Evolutionary conservation across 164 flowering plant species (phyloP).

Genomic region (Sedum album): DNA sequence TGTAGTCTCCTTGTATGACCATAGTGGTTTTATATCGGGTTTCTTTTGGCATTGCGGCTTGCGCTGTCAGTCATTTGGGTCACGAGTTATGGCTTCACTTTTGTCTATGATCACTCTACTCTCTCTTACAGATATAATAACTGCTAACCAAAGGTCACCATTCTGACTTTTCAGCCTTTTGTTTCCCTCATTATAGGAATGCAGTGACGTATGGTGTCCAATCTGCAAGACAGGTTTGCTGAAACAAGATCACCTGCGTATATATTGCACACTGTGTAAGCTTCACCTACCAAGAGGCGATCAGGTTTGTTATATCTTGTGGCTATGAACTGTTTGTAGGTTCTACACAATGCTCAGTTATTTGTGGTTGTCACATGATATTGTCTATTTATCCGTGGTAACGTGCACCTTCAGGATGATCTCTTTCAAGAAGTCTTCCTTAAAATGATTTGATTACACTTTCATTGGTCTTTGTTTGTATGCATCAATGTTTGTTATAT

Average conservation of each 20-base stretch:
- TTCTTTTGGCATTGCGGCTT: too few relatives aligned
- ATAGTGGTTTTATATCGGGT: too few relatives aligned
- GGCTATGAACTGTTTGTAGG: background rate
- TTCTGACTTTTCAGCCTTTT: background rate
- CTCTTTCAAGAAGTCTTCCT: too few relatives aligned
- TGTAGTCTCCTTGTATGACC: background rate
- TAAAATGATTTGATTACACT: too few relatives aligned
- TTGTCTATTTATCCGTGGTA: too few relatives aligned
- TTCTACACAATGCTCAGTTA: background rate
- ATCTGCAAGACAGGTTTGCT: slow-evolving; percentile 72
- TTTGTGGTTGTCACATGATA: background rate
- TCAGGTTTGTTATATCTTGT: slow-evolving; percentile 36
- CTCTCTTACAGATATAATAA: background rate
- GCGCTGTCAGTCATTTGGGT: background rate
- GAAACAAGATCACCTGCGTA: slow-evolving; percentile 36
- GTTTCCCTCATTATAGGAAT: slow-evolving; percentile 15
- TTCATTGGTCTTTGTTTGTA: too few relatives aligned
- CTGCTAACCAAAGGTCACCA: background rate
- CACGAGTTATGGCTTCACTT: background rate
- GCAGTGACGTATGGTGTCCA: slow-evolving; percentile 72
- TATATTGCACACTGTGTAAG: slow-evolving; percentile 56
- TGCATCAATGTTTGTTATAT: background rate
- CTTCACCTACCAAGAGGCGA: slow-evolving; percentile 49
- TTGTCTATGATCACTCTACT: background rate
- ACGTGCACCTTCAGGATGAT: background rate